phyloP scores from a whole-genome alignment of 371 early-diverging fungal genomes.

The Rhizopus arrhizus region DNA sequence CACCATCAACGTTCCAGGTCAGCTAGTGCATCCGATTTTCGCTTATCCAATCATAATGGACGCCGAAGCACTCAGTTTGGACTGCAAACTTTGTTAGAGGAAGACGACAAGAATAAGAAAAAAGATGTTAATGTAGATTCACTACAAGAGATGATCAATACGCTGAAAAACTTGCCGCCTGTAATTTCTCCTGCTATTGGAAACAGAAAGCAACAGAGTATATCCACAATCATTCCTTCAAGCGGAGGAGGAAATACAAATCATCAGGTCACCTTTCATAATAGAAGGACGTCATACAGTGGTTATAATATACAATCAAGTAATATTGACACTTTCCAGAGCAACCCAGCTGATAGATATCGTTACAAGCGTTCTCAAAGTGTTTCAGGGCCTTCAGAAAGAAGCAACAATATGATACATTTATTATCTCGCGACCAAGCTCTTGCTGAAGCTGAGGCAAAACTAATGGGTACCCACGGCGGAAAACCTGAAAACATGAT shows the following conservation, averaged over 20 bases:
- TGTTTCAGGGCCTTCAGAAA: constrained; percentile 7
- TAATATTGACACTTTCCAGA: constrained; percentile 5
- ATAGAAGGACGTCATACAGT: constrained; percentile 31
- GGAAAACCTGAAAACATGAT: constrained; percentile 10
- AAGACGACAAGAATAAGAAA: constrained; percentile 23
- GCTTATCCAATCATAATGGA: constrained; percentile 11
- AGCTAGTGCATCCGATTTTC: constrained; percentile 41
- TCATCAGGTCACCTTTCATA: constrained; percentile 21
- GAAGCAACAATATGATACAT: neutral
- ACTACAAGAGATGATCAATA: constrained; percentile 16
- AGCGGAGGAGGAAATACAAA: constrained; percentile 15
- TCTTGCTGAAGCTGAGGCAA: constrained; percentile 44
- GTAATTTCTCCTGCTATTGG: constrained; percentile 15
- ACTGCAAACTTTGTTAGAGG: constrained; percentile 39
- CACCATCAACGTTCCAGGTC: constrained; percentile 52
- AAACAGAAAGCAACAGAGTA: constrained; percentile 49
- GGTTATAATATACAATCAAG: constrained; percentile 31
- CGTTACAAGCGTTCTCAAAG: constrained; percentile 24
- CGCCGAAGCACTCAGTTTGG: constrained; percentile 28
- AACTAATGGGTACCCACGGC: constrained; percentile 34
- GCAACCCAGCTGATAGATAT: constrained; percentile 17
- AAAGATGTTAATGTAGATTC: constrained; percentile 21
- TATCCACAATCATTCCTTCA: constrained; percentile 28
- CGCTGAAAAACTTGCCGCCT: constrained; percentile 20
- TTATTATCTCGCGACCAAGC: constrained; percentile 32